These are phyloP conservation scores for Athelia psychrophila DNA, from an alignment of 1,284 basidiomycete genomes.

Conservation along the genomic window DNA sequence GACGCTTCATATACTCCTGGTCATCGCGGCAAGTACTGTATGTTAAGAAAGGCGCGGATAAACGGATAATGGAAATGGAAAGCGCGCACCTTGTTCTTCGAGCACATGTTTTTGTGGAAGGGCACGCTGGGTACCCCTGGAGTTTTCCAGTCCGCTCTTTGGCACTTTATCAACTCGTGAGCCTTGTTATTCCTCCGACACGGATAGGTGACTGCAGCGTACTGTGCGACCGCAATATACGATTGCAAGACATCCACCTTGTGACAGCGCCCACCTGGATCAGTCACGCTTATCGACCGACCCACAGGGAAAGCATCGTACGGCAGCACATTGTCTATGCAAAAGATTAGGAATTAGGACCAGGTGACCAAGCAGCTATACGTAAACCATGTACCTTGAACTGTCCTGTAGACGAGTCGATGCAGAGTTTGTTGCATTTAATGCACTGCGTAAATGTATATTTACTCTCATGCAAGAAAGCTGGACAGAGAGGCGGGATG, in stretches of 20 bases:
- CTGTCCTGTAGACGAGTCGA: background rate
- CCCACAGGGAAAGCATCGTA: background rate
- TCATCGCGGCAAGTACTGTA: background rate
- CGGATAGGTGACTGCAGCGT: background rate
- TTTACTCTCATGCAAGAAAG: background rate
- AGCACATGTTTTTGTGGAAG: slow-evolving; percentile 32
- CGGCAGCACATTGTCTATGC: background rate
- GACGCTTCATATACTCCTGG: slow-evolving; percentile 34
- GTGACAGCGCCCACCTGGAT: too few species aligned
- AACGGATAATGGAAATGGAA: background rate
- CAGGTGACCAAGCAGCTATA: background rate
- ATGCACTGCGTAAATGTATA: slow-evolving; percentile 1
- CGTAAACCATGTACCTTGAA: background rate
- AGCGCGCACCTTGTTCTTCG: slow-evolving; percentile 30
- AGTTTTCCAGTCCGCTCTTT: slow-evolving; percentile 14
- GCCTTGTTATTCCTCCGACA: background rate
- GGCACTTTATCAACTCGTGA: slow-evolving; percentile 10
- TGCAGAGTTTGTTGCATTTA: background rate
- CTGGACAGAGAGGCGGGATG: background rate
- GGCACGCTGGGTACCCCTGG: slow-evolving; percentile 11
- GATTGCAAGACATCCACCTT: slow-evolving; percentile 12
- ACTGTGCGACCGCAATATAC: slow-evolving; percentile 16
- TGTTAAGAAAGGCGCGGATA: background rate
- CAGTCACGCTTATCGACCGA: too few species aligned
- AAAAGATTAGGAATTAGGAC: background rate